Evolutionary conservation across 768 basidiomycete genomes (phyloP), one percentile per base, ranked within the genome.

Genomic region (Kwoniella mangroviensis): DNA sequence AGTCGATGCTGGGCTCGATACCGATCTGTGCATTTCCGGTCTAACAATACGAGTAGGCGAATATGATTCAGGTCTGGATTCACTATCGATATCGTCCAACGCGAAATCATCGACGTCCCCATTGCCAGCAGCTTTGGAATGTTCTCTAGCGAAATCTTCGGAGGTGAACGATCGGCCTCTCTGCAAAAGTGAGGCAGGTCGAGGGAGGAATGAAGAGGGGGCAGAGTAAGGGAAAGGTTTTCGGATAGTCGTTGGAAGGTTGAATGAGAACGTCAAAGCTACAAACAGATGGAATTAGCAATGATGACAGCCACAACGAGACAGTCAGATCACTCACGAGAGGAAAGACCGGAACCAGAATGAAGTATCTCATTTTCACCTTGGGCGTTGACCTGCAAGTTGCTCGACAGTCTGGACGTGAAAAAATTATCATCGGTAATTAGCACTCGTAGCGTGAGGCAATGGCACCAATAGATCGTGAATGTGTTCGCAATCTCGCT

Each of bases 141-240:
- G 62, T 40, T 78, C 72, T 42, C 73, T 63, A 21, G 67, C 73
- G 59, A 79, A 77, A 52, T 81, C 80, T 57, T 77, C 76, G 3
- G 76, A 77, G n/a, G 80, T 81, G 71, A 79, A 81, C 21, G 75
- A 78, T 12, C 75, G 73, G 49, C 80, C 80, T n/a, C 80, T 67
- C 55, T 77, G 76, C 4, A 81, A 68, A 9, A 81, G 76, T 3
- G 76, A 77, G 49, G 71, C 67, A 1, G 73, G 73, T 12, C 72
- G 68, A 15, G 67, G 71, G 19, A 70, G n/a, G 6, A 55, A 57
- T 11, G 49, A 26, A 2, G 69, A 45, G 19, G 71, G 43, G 6
- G 71, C 60, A n/a, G 65, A 69, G 54, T 65, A 59, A 34, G 73
- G 69, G 41, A 69, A 68, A 9, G 69, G 42, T 58, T 70, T 72